Base-by-base conservation (phyloP, 176 grass and related monocot genomes). In the Pharus latifolius region DNA sequence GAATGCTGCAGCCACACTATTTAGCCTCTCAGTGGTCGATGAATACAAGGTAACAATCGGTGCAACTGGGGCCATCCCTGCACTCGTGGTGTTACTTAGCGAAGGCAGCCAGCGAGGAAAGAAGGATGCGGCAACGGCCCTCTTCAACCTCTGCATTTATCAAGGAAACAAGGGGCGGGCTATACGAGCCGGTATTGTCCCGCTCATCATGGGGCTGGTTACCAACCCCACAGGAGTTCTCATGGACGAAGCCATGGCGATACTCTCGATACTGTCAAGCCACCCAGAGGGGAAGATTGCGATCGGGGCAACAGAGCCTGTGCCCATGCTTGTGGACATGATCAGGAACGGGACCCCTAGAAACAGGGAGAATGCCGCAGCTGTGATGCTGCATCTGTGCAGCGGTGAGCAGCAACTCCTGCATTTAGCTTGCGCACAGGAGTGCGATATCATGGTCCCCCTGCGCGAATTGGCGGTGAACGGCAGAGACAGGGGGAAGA, bases 131-230 rank as follows among this genome's bases (percentile, higher is more conserved):
- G 96, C 96, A 48, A 86, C 96, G 27, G 90, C 96, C 13, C 88
- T 99, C 6, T 99, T 99, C 75, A 95, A 95, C 67, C 30, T 99
- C 35, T 99, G 90, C 80, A 99, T 99, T 71, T 95, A 87, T 69
- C 96, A 94, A 73, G 90, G 90, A 41, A 99, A 99, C 61, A 99
- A 91, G 67, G 90, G 82, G 0, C 84, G 78, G 64, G 96, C 90
- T 0, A 84, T 99, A 54, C 84, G 90, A 46, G 87, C 90, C 48
- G 90, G 90, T 42, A 81, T 94, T 55, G 82, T 95, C 23, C 96
- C 90, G 0, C 82, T 88, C 69, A 84, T 99, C 67, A 99, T 99
- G 82, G 79, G 84, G 63, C 84, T 99, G 10, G 67, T 95, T 65
- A 79, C 72, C 3, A 78, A 99, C 45, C 81, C 84, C 11, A 78